Conservation (phyloP, 176 grass and related monocot genomes). For the Cocos nucifera region DNA sequence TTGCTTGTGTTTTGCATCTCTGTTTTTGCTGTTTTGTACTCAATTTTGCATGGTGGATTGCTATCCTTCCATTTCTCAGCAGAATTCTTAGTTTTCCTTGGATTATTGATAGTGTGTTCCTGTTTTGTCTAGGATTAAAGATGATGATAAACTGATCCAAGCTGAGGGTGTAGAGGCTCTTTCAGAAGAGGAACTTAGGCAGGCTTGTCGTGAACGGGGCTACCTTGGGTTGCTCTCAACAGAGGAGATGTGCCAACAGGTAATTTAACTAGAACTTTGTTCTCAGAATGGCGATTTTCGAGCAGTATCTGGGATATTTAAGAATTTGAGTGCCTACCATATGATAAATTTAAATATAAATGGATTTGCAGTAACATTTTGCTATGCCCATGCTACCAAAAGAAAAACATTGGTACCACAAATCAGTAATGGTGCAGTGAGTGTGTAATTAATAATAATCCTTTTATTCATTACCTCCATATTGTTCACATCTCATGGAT, state of each 20-base stretch:
- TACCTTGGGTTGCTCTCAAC: constrained; percentile 73
- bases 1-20: no score
- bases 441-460: no score
- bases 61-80: no score
- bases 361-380: no score
- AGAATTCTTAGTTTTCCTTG: neutral
- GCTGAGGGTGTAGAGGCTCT: constrained; percentile 76
- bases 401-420: no score
- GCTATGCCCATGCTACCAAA: no score
- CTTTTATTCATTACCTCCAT: no score
- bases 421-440: no score
- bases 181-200: constrained; percentile 84
- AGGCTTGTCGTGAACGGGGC: constrained; percentile 83
- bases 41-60: no score
- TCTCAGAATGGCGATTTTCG: constrained; percentile 8
- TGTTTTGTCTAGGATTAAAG: constrained; percentile 54
- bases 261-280: constrained; percentile 22
- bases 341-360: no score
- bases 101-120: neutral
- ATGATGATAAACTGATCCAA: constrained; percentile 89
- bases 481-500: no score
- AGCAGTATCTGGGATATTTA: neutral
- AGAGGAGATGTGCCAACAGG: constrained; percentile 91
- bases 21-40: no score
- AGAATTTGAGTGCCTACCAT: neutral